Percentiles rank a stretch among this genome's conserved stretches.
These are phyloP conservation scores for Aspergillus awamori DNA, from an alignment of 2,329 filamentous ascomycete genomes.

Conservation along the genomic window DNA sequence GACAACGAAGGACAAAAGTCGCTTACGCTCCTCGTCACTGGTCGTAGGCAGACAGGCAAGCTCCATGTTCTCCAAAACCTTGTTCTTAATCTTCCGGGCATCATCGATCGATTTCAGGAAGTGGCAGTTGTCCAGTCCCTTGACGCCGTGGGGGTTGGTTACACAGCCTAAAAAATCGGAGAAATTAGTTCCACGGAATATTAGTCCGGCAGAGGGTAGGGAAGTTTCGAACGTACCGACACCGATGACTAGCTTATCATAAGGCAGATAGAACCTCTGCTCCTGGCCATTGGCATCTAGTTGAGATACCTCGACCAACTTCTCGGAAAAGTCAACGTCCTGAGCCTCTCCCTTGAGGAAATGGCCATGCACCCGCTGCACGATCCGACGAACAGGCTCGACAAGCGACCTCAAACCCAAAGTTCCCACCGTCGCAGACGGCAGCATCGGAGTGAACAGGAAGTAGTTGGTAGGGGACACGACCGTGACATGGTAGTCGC, in stretches of 20 bases:
- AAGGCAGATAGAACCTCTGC: constrained; percentile 86
- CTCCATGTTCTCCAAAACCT: constrained; percentile 87
- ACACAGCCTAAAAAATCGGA: constrained; percentile 62
- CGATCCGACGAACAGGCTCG: constrained; percentile 86
- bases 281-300: constrained; percentile 70
- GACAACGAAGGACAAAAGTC: constrained; percentile 92
- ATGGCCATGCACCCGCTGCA: constrained; percentile 77
- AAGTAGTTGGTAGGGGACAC: constrained; percentile 96
- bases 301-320: constrained; percentile 84
- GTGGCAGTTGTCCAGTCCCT: constrained; percentile 88
- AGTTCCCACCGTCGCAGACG: constrained; percentile 94
- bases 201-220: not conserved
- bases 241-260: constrained; percentile 92
- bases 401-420: constrained; percentile 88
- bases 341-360: constrained; percentile 86
- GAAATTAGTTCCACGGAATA: constrained; percentile 13
- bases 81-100: constrained; percentile 84
- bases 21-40: constrained; percentile 78
- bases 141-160: constrained; percentile 94
- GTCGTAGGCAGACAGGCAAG: constrained; percentile 91
- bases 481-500: constrained; percentile 94
- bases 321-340: constrained; percentile 87
- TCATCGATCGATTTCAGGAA: constrained; percentile 96
- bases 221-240: constrained; percentile 59
- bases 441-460: constrained; percentile 96